Percentiles rank a stretch among this genome's conserved stretches.
phyloP scores from a whole-genome alignment of 164 flowering plant species.

The Macadamia tetraphylla region DNA sequence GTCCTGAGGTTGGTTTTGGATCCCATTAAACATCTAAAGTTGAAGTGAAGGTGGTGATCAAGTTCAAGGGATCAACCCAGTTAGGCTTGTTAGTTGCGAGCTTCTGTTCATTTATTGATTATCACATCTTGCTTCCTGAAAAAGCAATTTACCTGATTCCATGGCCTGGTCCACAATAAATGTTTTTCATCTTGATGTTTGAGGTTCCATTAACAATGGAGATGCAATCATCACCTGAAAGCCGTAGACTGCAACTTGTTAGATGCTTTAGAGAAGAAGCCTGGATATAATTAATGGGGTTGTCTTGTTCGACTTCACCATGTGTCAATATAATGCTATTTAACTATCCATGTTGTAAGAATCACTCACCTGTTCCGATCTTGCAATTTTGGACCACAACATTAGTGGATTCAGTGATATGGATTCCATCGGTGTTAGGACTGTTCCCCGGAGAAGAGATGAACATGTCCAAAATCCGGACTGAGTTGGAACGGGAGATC shows the following conservation, averaged over 20 bases:
- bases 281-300: no score
- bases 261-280: no score
- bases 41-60: no score
- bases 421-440: constrained; percentile 98
- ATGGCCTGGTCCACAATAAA: constrained; percentile 86
- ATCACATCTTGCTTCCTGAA: no score
- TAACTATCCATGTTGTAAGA: no score
- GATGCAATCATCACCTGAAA: constrained; percentile 77
- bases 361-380: constrained; percentile 70
- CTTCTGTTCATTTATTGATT: no score
- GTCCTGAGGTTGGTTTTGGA: no score
- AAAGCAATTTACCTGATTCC: constrained; percentile 57
- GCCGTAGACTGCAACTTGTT: not conserved
- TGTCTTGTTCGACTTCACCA: no score
- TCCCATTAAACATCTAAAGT: no score
- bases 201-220: constrained; percentile 85
- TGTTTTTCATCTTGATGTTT: constrained; percentile 70
- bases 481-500: constrained; percentile 50
- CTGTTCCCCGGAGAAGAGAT: constrained; percentile 80
- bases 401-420: constrained; percentile 69
- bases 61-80: no score
- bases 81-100: no score
- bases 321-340: no score
- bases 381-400: constrained; percentile 62
- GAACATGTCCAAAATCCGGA: constrained; percentile 42